Conservation (phyloP, 352 stramenopile genomes). For the Phytophthora cajani region DNA sequence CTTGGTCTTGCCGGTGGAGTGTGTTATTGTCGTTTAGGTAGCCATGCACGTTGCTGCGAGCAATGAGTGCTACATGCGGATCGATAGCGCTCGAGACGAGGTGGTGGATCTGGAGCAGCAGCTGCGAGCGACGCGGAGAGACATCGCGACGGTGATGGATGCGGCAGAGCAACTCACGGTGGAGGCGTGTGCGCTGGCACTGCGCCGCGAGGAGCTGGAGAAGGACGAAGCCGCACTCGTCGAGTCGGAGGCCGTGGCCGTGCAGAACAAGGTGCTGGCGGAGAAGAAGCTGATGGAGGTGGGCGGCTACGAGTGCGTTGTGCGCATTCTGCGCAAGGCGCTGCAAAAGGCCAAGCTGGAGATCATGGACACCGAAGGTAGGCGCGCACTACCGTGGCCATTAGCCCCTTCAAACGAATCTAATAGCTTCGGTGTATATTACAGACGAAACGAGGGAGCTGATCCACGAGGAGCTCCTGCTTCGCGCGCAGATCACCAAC, state of each 20-base stretch:
- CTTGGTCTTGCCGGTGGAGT: background rate
- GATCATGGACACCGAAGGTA: conserved; percentile 59
- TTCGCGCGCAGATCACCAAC: conserved; percentile 55
- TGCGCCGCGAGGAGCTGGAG: conserved; percentile 69
- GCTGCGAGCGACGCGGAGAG: conserved; percentile 41
- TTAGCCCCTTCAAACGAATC: background rate
- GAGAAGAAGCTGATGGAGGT: conserved; percentile 74
- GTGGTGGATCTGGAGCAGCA: conserved; percentile 38
- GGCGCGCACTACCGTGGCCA: background rate
- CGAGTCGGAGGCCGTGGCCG: conserved; percentile 49
- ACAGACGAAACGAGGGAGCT: conserved; percentile 62
- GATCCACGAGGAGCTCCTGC: conserved; percentile 57
- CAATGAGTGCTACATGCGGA: conserved; percentile 48
- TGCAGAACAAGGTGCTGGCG: conserved; percentile 60
- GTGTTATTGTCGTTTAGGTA: conserved; percentile 5
- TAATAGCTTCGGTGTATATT: background rate
- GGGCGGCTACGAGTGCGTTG: conserved; percentile 63
- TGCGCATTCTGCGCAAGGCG: conserved; percentile 61
- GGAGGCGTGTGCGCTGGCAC: conserved; percentile 49
- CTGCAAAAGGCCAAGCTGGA: conserved; percentile 60
- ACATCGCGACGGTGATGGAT: conserved; percentile 48
- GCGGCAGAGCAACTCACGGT: conserved; percentile 61
- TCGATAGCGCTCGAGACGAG: conserved; percentile 50
- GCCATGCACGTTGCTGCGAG: conserved; percentile 39
- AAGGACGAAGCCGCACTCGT: conserved; percentile 62